Evolutionary conservation across 139 green algal genomes (phyloP).

Genomic region (Axilococcus clingmanii): DNA sequence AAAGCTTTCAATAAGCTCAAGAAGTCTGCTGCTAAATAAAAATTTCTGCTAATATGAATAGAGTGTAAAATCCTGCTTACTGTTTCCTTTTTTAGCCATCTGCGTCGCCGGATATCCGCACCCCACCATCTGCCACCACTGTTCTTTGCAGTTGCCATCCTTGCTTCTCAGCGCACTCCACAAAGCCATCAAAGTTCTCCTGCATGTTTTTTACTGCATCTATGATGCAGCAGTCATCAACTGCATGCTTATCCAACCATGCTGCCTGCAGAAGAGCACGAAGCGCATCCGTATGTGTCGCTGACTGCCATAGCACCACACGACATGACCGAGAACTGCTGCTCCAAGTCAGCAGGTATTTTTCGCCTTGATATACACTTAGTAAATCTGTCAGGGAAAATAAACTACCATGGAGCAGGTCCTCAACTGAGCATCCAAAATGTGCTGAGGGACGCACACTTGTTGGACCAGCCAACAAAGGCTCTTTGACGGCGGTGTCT

Average conservation of each 20-base stretch:
- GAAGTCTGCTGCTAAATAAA: slow-evolving; percentile 38
- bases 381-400: slow-evolving; percentile 2
- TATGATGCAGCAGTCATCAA: not conserved
- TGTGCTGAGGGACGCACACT: not conserved
- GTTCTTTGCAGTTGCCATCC: slow-evolving; percentile 18
- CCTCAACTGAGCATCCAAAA: slow-evolving; percentile 2
- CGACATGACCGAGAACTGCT: slow-evolving; percentile 26
- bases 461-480: slow-evolving; percentile 2
- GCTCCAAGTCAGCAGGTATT: slow-evolving; percentile 56
- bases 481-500: not conserved
- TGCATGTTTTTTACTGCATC: slow-evolving; percentile 17
- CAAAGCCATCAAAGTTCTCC: slow-evolving; percentile 15
- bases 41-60: slow-evolving; percentile 1
- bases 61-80: not conserved
- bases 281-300: slow-evolving; percentile 15
- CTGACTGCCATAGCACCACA: slow-evolving; percentile 44
- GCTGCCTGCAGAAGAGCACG: slow-evolving; percentile 51
- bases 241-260: slow-evolving; percentile 36
- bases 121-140: not conserved
- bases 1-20: slow-evolving; percentile 60
- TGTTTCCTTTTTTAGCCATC: not conserved
- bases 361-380: slow-evolving; percentile 33
- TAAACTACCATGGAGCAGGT: not conserved
- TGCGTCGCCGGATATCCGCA: not conserved
- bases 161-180: not conserved